Conservation (phyloP, 139 green algal genomes). For the Chara braunii region DNA sequence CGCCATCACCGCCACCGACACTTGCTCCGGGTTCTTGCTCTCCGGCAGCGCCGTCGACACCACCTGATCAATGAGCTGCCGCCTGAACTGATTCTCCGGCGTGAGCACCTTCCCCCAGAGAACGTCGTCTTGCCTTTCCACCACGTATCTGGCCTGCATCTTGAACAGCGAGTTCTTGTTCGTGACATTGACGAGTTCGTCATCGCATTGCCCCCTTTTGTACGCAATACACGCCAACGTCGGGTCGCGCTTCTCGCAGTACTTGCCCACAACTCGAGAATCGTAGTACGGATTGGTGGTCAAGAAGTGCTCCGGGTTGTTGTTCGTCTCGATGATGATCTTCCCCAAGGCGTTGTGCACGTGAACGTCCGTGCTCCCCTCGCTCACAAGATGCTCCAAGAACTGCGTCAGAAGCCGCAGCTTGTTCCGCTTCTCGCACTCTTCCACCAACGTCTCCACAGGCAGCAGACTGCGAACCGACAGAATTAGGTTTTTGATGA, state of each 20-base stretch:
- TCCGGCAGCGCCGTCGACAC: constrained; percentile 94
- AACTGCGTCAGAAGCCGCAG: constrained; percentile 93
- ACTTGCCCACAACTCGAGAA: constrained; percentile 76
- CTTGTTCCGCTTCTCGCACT: constrained; percentile 77
- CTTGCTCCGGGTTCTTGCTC: constrained; percentile 94
- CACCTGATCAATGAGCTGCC: constrained; percentile 82
- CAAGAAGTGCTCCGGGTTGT: constrained; percentile 99
- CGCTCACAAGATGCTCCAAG: constrained; percentile 94
- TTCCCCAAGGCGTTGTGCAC: constrained; percentile 99
- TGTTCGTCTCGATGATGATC: constrained; percentile 99
- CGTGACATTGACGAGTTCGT: constrained; percentile 91
- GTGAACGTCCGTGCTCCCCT: constrained; percentile 82
- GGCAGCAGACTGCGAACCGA: constrained; percentile 82
- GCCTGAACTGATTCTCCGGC: constrained; percentile 69
- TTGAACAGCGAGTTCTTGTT: constrained; percentile 98
- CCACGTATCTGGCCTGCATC: constrained; percentile 89
- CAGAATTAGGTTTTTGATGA: constrained; percentile 97
- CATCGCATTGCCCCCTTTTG: constrained; percentile 92
- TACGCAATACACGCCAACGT: constrained; percentile 91
- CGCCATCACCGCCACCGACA: constrained; percentile 91
- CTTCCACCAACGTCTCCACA: constrained; percentile 66
- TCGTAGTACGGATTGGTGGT: constrained; percentile 99
- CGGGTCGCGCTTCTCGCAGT: constrained; percentile 96
- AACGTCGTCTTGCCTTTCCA: constrained; percentile 80
- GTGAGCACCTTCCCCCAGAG: constrained; percentile 90